Percentiles rank a stretch among this genome's conserved stretches.
Conservation (phyloP, 352 stramenopile genomes). For the Phytophthora nicotianae region DNA sequence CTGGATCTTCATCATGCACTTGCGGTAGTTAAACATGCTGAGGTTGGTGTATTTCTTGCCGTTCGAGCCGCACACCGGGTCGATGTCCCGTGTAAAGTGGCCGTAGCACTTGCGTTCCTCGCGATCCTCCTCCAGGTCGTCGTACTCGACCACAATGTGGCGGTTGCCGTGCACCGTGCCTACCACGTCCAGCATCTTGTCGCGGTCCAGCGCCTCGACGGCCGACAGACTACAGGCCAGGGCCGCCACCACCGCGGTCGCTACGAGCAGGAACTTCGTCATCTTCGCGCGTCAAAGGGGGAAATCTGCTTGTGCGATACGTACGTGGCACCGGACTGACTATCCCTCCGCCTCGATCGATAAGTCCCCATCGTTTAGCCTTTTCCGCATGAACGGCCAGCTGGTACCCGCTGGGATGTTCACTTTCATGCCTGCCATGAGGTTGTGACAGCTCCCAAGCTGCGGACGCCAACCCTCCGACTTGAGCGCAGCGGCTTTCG, state of each 20-base stretch:
- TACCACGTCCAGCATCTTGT: constrained; percentile 41
- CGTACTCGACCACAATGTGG: constrained; percentile 25
- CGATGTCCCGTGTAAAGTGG: constrained; percentile 54
- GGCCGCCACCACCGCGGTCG: constrained; percentile 10
- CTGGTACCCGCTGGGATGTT: constrained; percentile 21
- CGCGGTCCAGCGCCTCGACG: constrained; percentile 35
- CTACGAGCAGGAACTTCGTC: constrained; percentile 16
- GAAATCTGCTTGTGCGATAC: constrained; percentile 29
- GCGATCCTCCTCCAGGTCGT: constrained; percentile 28
- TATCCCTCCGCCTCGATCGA: constrained; percentile 21
- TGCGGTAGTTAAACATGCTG: constrained; percentile 61
- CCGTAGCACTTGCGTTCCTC: constrained; percentile 42
- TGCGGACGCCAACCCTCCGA: background rate
- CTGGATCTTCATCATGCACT: constrained; percentile 49
- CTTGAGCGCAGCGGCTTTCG: background rate
- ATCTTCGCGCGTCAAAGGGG: constrained; percentile 11
- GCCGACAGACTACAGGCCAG: constrained; percentile 15
- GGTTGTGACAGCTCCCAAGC: constrained; percentile 22
- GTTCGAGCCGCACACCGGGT: constrained; percentile 61
- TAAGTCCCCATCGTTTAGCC: constrained; percentile 25
- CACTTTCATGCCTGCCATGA: constrained; percentile 25
- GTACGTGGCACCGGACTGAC: constrained; percentile 33
- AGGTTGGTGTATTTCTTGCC: constrained; percentile 58
- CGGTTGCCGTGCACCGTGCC: constrained; percentile 38
- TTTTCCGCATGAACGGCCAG: constrained; percentile 30